Evolutionary conservation across 306 rosid genomes (phyloP), one percentile per base, ranked within the genome.

Genomic region (Ceratonia siliqua): DNA sequence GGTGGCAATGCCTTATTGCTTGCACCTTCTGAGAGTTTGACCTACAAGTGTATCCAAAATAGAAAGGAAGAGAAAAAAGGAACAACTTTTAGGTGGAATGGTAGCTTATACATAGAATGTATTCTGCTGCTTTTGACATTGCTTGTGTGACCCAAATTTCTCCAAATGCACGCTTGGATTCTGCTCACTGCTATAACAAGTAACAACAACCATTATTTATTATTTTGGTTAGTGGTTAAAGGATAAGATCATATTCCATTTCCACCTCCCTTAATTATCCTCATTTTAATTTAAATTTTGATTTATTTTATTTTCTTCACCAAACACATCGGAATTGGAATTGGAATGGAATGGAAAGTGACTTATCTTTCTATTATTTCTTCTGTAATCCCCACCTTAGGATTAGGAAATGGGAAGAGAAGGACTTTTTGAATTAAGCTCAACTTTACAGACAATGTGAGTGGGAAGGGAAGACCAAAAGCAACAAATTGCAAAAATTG

Each of bases 1-100:
- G 59, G 79, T 82, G 57, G 24, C 30, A 36, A n/a, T n/a, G n/a
- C n/a, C n/a, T 17, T 10, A 13, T 41, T 46, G 4, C 57, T 55
- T 56, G 58, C 33, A 17, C 53, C 45, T 57, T 67, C 52, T 32
- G 76, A 42, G 48, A 41, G 22, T 62, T 18, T 53, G 66, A 68
- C 64, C 52, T 67, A 38, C 43, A 11, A 69, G 49, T 68, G 56
- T 9, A 20, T 74, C 68, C 59, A 38, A 8, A 58, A 13, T 18
- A 36, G 28, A 18, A 17, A n/a, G 30, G 43, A 59, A 57, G 36
- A 14, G 43, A 3, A 30, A 30, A 58, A 28, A 17, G 42, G 5
- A 32, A 17, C 4, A 8, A 17, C 50, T 38, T 62, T 63, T 2
- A 3, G n/a, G 2, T 11, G 12, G 27, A 21, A 62, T 38, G 17